Conservation (phyloP, 805 yeast species). For the Ogataea philodendri region DNA sequence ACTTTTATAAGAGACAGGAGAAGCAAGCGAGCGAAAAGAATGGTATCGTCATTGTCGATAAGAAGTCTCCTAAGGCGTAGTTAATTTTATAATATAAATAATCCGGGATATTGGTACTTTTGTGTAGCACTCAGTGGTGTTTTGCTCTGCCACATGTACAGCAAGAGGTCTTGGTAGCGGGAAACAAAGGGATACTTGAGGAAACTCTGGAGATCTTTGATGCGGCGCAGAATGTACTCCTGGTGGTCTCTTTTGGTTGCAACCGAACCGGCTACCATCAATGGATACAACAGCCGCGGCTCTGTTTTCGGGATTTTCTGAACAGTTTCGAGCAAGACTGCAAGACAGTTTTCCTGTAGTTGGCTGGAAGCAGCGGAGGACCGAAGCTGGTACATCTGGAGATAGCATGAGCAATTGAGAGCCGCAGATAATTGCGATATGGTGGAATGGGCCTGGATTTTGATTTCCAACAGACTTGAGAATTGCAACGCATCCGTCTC, state of each 20-base stretch:
- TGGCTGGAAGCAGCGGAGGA: not conserved
- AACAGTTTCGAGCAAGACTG: conserved; percentile 3
- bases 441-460: conserved; percentile 1
- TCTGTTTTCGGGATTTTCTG: not conserved
- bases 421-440: conserved; percentile 3
- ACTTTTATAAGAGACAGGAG: conserved; percentile 16
- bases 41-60: conserved; percentile 9
- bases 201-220: not conserved
- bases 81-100: conserved; percentile 3
- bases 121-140: conserved; percentile 2
- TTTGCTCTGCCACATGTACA: conserved; percentile 2
- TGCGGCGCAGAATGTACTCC: conserved; percentile 2
- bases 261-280: conserved; percentile 5
- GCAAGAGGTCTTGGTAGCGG: conserved; percentile 3
- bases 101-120: conserved; percentile 7
- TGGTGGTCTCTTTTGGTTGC: conserved; percentile 1
- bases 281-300: conserved; percentile 1
- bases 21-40: conserved; percentile 3
- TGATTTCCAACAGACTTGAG: conserved; percentile 4
- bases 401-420: conserved; percentile 6
- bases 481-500: conserved; percentile 2
- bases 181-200: conserved; percentile 6
- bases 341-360: conserved; percentile 1
- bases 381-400: conserved; percentile 4
- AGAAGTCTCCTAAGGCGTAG: not conserved